phyloP scores from a whole-genome alignment of 768 basidiomycete species.

The Suillus fuscotomentosus region DNA sequence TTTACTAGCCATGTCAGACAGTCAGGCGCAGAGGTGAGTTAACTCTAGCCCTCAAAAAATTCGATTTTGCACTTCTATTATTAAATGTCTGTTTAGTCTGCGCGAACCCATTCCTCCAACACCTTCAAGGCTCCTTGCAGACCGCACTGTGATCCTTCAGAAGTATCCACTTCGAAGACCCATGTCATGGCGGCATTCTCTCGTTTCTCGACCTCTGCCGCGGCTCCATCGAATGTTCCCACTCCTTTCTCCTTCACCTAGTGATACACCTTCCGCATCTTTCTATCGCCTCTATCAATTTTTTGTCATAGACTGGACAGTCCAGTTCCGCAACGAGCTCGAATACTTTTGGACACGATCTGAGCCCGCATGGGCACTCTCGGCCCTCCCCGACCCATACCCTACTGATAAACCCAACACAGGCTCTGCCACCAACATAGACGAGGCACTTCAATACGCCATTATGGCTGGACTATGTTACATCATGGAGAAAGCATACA shows the following conservation, averaged over 20 bases:
- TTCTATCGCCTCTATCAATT: conserved; percentile 35
- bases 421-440: conserved; percentile 6
- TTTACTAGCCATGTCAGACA: not conserved
- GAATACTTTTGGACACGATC: conserved; percentile 28
- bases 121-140: conserved; percentile 5
- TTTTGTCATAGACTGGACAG: conserved; percentile 22
- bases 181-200: conserved; percentile 1
- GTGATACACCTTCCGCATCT: conserved; percentile 28
- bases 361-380: conserved; percentile 9
- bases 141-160: not conserved
- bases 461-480: conserved; percentile 28
- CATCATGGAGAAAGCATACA: conserved; percentile 28
- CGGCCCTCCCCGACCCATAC: conserved; percentile 16
- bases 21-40: not conserved
- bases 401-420: not conserved
- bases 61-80: not conserved
- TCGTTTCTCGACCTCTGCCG: not conserved
- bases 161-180: conserved; percentile 6
- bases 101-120: conserved; percentile 7
- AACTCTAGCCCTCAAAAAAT: not conserved
- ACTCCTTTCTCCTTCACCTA: conserved; percentile 5
- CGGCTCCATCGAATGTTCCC: not conserved
- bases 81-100: not conserved
- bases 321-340: conserved; percentile 31
- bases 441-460: conserved; percentile 23